phyloP scores from a whole-genome alignment of 2,329 filamentous ascomycete genomes.

The Atkinsonella hypoxylon region DNA sequence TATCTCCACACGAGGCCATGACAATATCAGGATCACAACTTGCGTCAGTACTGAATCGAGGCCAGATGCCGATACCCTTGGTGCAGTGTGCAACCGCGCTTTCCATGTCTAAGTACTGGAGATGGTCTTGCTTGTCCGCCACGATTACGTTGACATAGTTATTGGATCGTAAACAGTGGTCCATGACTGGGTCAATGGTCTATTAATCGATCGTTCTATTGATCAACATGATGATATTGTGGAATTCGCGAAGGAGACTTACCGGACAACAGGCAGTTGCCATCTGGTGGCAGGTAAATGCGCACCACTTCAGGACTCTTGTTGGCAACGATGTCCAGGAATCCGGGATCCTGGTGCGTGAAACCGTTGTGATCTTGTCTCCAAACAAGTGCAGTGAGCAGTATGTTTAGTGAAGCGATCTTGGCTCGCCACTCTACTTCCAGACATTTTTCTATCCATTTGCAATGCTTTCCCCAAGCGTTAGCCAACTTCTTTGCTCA shows the following conservation, averaged over 20 bases:
- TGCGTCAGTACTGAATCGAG: constrained; percentile 61
- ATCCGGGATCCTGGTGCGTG: constrained; percentile 70
- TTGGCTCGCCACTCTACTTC: constrained; percentile 68
- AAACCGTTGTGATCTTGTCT: constrained; percentile 77
- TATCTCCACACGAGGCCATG: constrained; percentile 66
- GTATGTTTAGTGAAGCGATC: constrained; percentile 65
- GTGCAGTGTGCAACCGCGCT: constrained; percentile 64
- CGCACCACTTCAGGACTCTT: constrained; percentile 70
- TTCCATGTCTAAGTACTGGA: constrained; percentile 65
- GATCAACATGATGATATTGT: too few relatives aligned
- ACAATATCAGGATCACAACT: constrained; percentile 59
- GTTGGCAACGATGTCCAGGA: constrained; percentile 69
- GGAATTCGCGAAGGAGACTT: constrained; percentile 4
- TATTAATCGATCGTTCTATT: background rate
- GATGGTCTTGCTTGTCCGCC: constrained; percentile 67
- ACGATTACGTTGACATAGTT: constrained; percentile 79
- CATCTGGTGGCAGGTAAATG: constrained; percentile 71
- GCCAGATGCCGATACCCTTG: constrained; percentile 69
- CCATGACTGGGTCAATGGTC: constrained; percentile 34
- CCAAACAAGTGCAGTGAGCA: constrained; percentile 70
- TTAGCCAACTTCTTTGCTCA: constrained; percentile 7
- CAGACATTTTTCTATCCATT: constrained; percentile 74
- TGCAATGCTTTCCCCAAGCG: constrained; percentile 47
- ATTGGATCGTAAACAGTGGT: constrained; percentile 59
- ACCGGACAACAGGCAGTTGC: constrained; percentile 60